Base-by-base conservation (phyloP, 495 filamentous ascomycete genomes). In the Penicillium chermesinum region DNA sequence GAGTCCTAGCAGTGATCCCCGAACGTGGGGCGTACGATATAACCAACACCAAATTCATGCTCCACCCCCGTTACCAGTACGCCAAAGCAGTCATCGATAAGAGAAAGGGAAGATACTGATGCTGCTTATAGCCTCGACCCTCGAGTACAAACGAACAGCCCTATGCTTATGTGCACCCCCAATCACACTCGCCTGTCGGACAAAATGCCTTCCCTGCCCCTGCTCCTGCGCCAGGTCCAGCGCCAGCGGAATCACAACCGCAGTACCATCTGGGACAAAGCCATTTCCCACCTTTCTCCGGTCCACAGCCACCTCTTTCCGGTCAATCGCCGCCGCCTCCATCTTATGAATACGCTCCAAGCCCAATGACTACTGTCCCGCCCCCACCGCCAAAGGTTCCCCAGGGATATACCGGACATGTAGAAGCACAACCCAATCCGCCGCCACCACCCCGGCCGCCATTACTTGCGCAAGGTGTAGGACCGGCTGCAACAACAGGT, bases 21-120 rank as follows among this genome's bases (percentile, higher is more conserved):
- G 67, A 17, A 56, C 55, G 1, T 73, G 72, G 74, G 73, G 71
- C 12, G 73, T 72, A 35, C 70, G 68, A 18, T 72, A 70, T 49
- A 73, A 74, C 38, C 66, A 70, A 32, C 51, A 58, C 44, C 55
- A 59, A 13, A 58, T 51, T 3, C 55, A 66, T 19, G 55, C 59
- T 12, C 66, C 71, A 37, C 74, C 73, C 39, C 70, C 74, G 13
- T 60, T 79, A 32, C 76, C 76, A 7, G 76, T 79, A 58, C 59
- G 73, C 41, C 9, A 14, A 14, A 30, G 7, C 15, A n/a, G 15
- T 30, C 12, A 22, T 10, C 7, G 22, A 25, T 22, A n/a, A 13
- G 5, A 25, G 9, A 25, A 21, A 12, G 7, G 14, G 19, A 14
- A n/a, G 30, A 19, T 7, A 42, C 50, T 50, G 16, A 53, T 37